A percentile compares a stretch with the other conserved stretches of the same genome.
Conservation (phyloP, 441 rosid genomes). For the Heliophila coronopifolia region DNA sequence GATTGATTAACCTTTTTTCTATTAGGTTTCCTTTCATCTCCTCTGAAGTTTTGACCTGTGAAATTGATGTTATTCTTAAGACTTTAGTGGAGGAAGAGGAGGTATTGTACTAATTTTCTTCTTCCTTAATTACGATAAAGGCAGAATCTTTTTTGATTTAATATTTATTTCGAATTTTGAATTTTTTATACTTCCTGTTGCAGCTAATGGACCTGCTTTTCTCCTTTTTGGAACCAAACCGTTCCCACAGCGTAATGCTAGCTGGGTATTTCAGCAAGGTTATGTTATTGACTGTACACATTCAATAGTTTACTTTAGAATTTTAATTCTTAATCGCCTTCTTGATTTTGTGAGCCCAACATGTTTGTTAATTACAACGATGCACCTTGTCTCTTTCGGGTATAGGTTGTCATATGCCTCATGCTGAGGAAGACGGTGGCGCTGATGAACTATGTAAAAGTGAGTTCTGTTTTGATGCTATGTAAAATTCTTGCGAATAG, state of each 20-base stretch:
- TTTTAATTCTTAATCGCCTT: no score
- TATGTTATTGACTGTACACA: no score
- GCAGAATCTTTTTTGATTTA: background rate
- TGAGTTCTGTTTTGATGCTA: slow-evolving; percentile 37
- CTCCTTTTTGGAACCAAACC: slow-evolving; percentile 84
- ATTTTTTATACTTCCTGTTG: slow-evolving; percentile 11
- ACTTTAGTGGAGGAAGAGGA: slow-evolving; percentile 89
- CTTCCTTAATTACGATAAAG: slow-evolving; percentile 7
- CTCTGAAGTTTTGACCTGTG: slow-evolving; percentile 95
- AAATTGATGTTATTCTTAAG: slow-evolving; percentile 85
- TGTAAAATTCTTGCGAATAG: background rate
- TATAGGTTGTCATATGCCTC: slow-evolving; percentile 85
- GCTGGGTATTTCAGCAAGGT: slow-evolving; percentile 99
- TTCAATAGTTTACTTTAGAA: no score
- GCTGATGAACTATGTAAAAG: slow-evolving; percentile 85
- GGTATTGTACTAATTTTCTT: slow-evolving; percentile 32
- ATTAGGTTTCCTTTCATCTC: slow-evolving; percentile 90
- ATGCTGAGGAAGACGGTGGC: slow-evolving; percentile 84
- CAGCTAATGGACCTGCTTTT: slow-evolving; percentile 92
- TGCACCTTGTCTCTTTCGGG: slow-evolving; percentile 13
- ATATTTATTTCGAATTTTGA: background rate
- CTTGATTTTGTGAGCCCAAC: no score
- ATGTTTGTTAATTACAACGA: no score
- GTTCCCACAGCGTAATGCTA: slow-evolving; percentile 76
- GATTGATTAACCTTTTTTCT: slow-evolving; percentile 9